These are phyloP conservation scores for Podospora comata DNA, from an alignment of 495 filamentous ascomycete species.

Conservation along the genomic window DNA sequence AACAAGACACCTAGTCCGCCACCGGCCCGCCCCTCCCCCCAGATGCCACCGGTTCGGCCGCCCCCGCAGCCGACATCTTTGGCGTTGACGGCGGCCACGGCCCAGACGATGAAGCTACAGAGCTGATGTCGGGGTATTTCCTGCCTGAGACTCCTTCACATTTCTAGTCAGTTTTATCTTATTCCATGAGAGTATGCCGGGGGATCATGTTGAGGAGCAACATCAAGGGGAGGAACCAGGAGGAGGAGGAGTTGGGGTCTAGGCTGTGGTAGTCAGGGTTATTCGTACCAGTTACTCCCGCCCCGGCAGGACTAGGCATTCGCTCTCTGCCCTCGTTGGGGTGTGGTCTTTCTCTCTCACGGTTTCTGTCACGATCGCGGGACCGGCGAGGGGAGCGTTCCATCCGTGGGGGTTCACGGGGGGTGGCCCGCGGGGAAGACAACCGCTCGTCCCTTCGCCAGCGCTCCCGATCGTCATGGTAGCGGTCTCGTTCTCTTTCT, in stretches of 20 bases:
- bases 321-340: not conserved
- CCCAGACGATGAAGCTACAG: not conserved
- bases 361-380: not conserved
- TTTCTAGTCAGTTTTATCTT: not conserved
- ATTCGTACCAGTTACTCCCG: not conserved
- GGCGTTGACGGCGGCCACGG: not conserved
- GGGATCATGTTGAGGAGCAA: not conserved
- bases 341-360: not conserved
- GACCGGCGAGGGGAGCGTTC: not conserved
- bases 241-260: not conserved
- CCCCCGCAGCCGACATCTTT: not conserved
- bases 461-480: slow-evolving; percentile 1
- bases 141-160: slow-evolving; percentile 3
- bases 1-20: not conserved
- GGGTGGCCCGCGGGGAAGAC: not conserved
- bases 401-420: not conserved
- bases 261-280: not conserved
- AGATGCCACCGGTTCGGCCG: not conserved
- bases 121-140: slow-evolving; percentile 6
- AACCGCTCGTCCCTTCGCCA: slow-evolving; percentile 1
- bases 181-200: not conserved
- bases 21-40: too few species aligned
- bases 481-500: slow-evolving; percentile 14
- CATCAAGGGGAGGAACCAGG: not conserved
- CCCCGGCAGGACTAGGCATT: not conserved